Evolutionary conservation across 345 rosid genomes (phyloP).

Genomic region (Citrus hindsii): DNA sequence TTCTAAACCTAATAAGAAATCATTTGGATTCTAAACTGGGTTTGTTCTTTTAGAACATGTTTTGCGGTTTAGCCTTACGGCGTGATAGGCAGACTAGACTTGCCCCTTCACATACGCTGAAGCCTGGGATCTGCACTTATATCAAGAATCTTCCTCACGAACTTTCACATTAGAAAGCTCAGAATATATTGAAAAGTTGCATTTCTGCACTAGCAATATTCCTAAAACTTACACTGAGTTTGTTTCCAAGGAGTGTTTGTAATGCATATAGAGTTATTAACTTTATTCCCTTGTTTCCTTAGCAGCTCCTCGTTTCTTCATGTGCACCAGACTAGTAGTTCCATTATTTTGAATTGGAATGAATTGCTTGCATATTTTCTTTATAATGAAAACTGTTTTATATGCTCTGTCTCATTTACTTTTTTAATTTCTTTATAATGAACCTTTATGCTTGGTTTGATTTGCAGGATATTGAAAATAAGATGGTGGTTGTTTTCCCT

Average conservation of each 20-base stretch:
- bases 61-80: not conserved
- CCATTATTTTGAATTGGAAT: not conserved
- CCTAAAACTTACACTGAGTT: not conserved
- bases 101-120: not conserved
- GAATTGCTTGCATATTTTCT: not conserved
- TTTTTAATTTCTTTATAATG: not conserved
- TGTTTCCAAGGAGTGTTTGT: not conserved
- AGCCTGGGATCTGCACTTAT: not conserved
- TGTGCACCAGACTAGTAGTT: not conserved
- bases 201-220: not conserved
- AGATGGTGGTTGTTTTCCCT: slow-evolving; percentile 42
- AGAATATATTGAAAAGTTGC: not conserved
- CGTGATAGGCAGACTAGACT: not conserved
- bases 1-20: not conserved
- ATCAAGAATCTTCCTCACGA: not conserved
- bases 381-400: not conserved
- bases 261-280: not conserved
- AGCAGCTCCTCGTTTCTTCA: not conserved
- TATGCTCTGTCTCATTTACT: not conserved
- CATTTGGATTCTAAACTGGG: not conserved
- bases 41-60: not conserved
- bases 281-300: not conserved
- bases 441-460: not conserved
- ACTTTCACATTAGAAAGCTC: not conserved
- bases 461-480: slow-evolving; percentile 44